Percentiles rank a stretch among this genome's conserved stretches.
Evolutionary conservation across 2,329 filamentous ascomycete genomes (phyloP).

Genomic region (Dryadomyces quercivorus): DNA sequence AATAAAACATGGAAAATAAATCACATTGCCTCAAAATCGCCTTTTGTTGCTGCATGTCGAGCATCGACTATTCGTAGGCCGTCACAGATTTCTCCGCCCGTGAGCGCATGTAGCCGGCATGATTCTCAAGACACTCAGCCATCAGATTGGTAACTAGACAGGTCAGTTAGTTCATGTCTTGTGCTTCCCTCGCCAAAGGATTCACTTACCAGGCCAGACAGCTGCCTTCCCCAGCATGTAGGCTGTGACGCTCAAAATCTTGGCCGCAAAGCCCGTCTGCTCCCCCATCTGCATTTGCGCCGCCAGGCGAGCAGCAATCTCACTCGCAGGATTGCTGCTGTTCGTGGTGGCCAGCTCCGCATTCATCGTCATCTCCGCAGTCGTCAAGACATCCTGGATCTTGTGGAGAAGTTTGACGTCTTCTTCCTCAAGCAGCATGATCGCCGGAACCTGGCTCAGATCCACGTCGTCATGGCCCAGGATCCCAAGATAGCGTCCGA

Average conservation of each 20-base stretch:
- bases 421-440: conserved; percentile 86
- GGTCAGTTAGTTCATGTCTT: conserved; percentile 7
- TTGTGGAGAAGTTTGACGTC: conserved; percentile 77
- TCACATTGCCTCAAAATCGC: neutral
- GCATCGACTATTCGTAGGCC: conserved; percentile 13
- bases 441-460: conserved; percentile 64
- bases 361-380: conserved; percentile 69
- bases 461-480: conserved; percentile 76
- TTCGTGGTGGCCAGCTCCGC: conserved; percentile 30
- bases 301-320: conserved; percentile 37
- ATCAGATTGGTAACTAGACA: conserved; percentile 37
- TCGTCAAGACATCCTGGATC: conserved; percentile 65
- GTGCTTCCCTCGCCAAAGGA: neutral
- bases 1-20: neutral
- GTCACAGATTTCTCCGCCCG: conserved; percentile 40
- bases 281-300: conserved; percentile 35
- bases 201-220: conserved; percentile 74
- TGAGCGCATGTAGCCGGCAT: conserved; percentile 37
- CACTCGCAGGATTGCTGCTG: conserved; percentile 26
- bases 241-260: conserved; percentile 72
- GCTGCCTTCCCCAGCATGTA: conserved; percentile 80
- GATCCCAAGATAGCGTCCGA: conserved; percentile 80
- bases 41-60: too few relatives aligned
- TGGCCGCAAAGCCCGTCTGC: conserved; percentile 67
- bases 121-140: conserved; percentile 41